Conservation (phyloP, 495 filamentous ascomycete genomes). For the Margaritispora aquatica region DNA sequence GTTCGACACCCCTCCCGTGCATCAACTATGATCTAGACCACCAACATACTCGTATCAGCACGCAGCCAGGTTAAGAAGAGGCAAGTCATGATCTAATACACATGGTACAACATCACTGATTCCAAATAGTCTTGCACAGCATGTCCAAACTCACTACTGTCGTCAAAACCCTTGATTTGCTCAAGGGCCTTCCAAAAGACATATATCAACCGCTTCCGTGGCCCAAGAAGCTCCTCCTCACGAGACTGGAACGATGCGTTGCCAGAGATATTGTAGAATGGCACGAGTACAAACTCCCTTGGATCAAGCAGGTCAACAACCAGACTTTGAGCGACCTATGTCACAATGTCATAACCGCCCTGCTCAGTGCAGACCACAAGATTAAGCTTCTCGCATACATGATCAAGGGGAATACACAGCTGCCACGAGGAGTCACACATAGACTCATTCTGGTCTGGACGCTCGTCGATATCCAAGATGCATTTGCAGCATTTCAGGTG, state of each 20-base stretch:
- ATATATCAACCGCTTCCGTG: background rate
- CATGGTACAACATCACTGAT: background rate
- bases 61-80: background rate
- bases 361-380: background rate
- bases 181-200: background rate
- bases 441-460: background rate
- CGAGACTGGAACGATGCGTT: background rate
- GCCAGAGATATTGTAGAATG: background rate
- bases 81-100: background rate
- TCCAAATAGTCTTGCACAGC: background rate
- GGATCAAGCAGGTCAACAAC: background rate
- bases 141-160: background rate
- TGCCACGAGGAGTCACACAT: background rate
- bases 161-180: background rate
- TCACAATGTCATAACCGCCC: background rate
- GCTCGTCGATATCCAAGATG: background rate
- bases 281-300: background rate
- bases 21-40: background rate
- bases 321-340: background rate
- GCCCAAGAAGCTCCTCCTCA: background rate
- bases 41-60: too few species aligned
- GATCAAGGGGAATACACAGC: background rate
- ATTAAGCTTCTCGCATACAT: background rate
- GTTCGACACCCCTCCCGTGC: background rate
- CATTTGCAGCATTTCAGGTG: background rate